Base-by-base conservation (phyloP, 2,329 filamentous ascomycete genomes). In the Botrytis aclada region DNA sequence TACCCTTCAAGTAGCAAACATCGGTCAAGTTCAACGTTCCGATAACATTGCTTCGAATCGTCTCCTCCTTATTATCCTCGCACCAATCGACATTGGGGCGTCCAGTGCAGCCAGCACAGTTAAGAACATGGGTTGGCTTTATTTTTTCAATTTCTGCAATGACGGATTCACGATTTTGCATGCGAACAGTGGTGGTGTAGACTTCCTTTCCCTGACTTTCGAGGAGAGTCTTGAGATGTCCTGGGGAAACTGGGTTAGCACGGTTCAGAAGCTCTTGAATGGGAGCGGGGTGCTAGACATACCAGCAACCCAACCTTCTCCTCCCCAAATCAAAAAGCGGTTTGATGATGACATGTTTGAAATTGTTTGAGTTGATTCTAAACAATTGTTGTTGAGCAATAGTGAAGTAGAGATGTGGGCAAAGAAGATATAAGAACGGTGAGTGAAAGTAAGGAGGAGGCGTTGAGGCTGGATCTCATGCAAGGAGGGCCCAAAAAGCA, bases 41-140 rank as follows among this genome's bases (percentile, higher is more conserved):
- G 64, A 91, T 86, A 72, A 89, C 89, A 78, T 92, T 92, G 80
- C 87, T 90, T 74, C 89, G 86, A 79, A 92, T 87, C 10, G 90
- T 92, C 72, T 88, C 87, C 81, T 90, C 87, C 82, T 88, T 90
- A 83, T 92, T 87, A 79, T 90, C 88, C 82, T 92, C 90, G 78
- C 90, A 92, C 89, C 89, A 91, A 82, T 92, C 90, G 80, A 91
- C 89, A 76, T 92, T 92, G 75, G 89, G 89, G 37, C 88, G 85
- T 67, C 90, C 90, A 4, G 89, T 92, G 79, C 86, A 88, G 74
- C 89, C 90, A 65, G 90, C 90, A 74, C 86, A 88, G 81, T 91
- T 91, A 69, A 92, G 82, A 72, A 92, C 89, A 78, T 91, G 89
- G 5, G 89, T 91, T 34, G 90, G 90, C 81, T 87, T 87, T 80